Base-by-base conservation (phyloP, 2,329 filamentous ascomycete genomes). In the Akanthomyces uredinophilus region DNA sequence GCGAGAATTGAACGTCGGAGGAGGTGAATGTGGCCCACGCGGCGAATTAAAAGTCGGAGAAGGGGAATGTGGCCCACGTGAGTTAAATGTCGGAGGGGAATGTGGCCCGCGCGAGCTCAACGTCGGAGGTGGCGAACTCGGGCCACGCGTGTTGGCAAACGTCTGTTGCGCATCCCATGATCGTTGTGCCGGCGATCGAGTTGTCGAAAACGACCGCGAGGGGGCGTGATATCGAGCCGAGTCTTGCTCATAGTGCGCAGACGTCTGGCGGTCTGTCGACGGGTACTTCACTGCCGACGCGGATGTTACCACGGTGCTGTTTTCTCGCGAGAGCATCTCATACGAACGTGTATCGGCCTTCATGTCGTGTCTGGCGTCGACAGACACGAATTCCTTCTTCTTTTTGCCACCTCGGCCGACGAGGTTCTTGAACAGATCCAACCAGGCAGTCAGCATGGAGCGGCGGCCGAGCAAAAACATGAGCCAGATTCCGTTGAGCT, bases 371-470 rank as follows among this genome's bases (percentile, higher is more conserved):
- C 84, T 83, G 52, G 92, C 92, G 71, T 97, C 94, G 51, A 90
- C 87, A 44, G 91, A 96, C 66, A 96, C 90, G 69, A 97, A 98
- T 73, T 98, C 94, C 68, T 86, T 85, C 71, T 89, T 85, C 63
- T 75, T 79, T 5, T 24, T 27, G 3, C 60, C 52, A 16, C 57
- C 57, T 59, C 79, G 77, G 41, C 77, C 74, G 64, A 85, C 75
- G 54, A 78, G 70, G 43, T 75, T 72, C 60, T 74, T 78, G 66
- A 87, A 74, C 47, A 93, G 76, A 29, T 96, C 87, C 47, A 80
- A 67, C 95, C 95, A 99, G 65, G 90, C 95, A 3, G 81, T 83
- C 61, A 96, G 79, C 87, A 98, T 96, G n/a, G 90, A 88, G 73
- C 85, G 87, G 58, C 93, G 88, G 43, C 90, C 89, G 37, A 97